Conservation (phyloP, 768 basidiomycete species). For the Multifurca ochricompacta region DNA sequence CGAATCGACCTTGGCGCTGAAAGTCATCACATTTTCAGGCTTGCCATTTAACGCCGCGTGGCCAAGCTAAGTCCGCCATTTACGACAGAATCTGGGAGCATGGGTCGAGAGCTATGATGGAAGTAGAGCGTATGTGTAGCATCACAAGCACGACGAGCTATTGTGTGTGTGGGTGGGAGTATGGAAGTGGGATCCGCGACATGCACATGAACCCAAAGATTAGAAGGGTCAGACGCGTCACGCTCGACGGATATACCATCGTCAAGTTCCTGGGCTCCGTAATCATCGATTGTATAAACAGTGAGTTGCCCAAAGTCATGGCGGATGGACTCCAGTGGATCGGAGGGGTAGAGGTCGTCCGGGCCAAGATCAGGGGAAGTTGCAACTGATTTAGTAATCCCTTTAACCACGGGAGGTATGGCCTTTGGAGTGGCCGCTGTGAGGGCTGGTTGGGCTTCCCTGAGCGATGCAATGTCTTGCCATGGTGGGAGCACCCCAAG, state of each 20-base stretch:
- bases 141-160: constrained; percentile 51
- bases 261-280: constrained; percentile 76
- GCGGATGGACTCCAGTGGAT: constrained; percentile 62
- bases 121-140: constrained; percentile 55
- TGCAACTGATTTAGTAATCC: background rate
- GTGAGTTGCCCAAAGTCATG: constrained; percentile 79
- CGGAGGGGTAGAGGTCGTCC: constrained; percentile 55
- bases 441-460: background rate
- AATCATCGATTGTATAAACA: constrained; percentile 85
- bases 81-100: constrained; percentile 60
- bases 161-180: constrained; percentile 59
- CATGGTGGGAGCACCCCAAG: constrained; percentile 74
- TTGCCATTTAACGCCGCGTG: constrained; percentile 25
- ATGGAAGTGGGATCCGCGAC: constrained; percentile 86
- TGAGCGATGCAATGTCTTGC: constrained; percentile 48
- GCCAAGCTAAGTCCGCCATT: constrained; percentile 45
- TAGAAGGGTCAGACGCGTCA: constrained; percentile 49
- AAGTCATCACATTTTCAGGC: constrained; percentile 60
- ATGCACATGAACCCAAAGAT: constrained; percentile 81
- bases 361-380: constrained; percentile 35
- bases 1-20: constrained; percentile 63
- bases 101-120: constrained; percentile 51
- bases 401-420: background rate
- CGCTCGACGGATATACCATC: constrained; percentile 84
- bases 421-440: background rate